Evolutionary conservation across 129 eudicot species (phyloP).

Genomic region (Oenanthe sinensis): DNA sequence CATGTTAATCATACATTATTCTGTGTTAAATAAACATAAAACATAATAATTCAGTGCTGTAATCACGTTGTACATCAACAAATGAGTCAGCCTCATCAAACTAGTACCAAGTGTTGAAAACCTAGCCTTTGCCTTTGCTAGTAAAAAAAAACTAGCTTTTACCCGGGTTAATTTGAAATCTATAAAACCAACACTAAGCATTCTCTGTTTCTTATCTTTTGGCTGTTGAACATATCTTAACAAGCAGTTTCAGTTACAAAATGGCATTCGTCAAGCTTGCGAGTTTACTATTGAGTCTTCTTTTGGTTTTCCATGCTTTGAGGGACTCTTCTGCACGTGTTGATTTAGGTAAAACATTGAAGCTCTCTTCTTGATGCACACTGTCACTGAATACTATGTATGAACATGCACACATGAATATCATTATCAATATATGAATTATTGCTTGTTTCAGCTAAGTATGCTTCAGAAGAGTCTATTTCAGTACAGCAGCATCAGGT

Average conservation of each 20-base stretch:
- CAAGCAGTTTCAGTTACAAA: neutral
- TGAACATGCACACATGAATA: neutral
- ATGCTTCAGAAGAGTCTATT: slow-evolving; percentile 26
- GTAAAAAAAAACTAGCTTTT: too few relatives aligned
- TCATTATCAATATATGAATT: slow-evolving; percentile 4
- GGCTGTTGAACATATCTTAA: neutral
- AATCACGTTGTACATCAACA: neutral
- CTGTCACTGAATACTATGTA: neutral
- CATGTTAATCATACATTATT: neutral
- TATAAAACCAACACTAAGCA: neutral
- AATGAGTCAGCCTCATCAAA: neutral
- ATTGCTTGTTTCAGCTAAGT: slow-evolving; percentile 24
- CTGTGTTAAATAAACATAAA: neutral
- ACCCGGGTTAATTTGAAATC: neutral
- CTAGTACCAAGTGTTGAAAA: neutral
- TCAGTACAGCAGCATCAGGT: slow-evolving; percentile 27
- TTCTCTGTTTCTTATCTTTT: neutral
- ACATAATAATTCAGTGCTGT: neutral
- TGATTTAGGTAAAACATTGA: slow-evolving; percentile 23
- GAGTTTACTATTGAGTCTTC: slow-evolving; percentile 19
- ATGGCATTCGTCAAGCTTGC: slow-evolving; percentile 28
- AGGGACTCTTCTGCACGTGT: slow-evolving; percentile 22
- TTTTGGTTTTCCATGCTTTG: slow-evolving; percentile 31
- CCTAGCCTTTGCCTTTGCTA: too few relatives aligned
- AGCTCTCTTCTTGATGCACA: neutral